phyloP scores from a whole-genome alignment of 1,139 yeast genomes.

The Saccharomycopsis hybrid region DNA sequence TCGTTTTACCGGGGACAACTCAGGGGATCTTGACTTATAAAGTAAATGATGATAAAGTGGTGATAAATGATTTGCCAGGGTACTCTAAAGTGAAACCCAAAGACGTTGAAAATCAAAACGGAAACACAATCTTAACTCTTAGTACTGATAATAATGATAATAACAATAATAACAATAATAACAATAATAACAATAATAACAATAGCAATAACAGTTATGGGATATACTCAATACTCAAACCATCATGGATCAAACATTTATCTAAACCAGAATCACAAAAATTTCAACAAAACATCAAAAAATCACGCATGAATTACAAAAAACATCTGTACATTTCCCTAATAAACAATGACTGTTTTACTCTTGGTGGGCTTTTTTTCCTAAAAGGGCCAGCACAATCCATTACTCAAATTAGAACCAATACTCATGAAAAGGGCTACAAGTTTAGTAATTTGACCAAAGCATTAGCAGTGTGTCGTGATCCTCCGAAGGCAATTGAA shows the following conservation, averaged over 20 bases:
- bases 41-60: constrained; percentile 5
- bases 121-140: neutral
- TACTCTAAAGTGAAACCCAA: neutral
- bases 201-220: neutral
- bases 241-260: constrained; percentile 16
- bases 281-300: constrained; percentile 7
- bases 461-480: constrained; percentile 3
- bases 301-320: neutral
- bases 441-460: constrained; percentile 9
- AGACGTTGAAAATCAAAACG: too few species aligned
- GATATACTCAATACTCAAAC: constrained; percentile 7
- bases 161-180: too few species aligned
- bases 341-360: constrained; percentile 15
- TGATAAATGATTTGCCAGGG: constrained; percentile 20
- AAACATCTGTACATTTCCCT: constrained; percentile 8
- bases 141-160: neutral
- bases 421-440: constrained; percentile 11
- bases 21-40: constrained; percentile 17
- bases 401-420: constrained; percentile 15
- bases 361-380: constrained; percentile 16
- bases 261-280: constrained; percentile 12
- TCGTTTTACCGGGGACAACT: constrained; percentile 19
- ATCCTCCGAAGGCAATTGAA: constrained; percentile 15
- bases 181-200: too few species aligned
- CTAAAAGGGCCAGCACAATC: constrained; percentile 13